Evolutionary conservation across 352 stramenopile genomes (phyloP), one percentile per base, ranked within the genome.

Genomic region (Pythium chondricola): DNA sequence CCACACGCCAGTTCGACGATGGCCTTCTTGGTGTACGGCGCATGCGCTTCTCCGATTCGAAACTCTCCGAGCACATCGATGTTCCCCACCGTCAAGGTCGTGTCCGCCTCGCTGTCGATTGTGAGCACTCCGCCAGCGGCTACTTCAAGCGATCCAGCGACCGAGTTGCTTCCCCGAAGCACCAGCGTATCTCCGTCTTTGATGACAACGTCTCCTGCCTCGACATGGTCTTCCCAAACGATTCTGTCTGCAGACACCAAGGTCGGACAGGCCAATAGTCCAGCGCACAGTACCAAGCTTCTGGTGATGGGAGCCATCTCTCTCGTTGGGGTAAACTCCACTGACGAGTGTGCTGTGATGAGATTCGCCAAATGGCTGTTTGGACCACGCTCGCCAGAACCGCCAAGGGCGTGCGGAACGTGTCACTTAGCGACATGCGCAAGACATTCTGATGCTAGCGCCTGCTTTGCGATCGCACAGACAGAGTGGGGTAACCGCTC

Each of bases 1-100:
- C 21, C 35, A 25, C 65, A 75, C 4, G 42, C 36, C 13, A 84
- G 36, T 14, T 75, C 70, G 24, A 84, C 49, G 2, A 63, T 61
- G 4, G 65, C 67, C 13, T 71, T 61, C 3, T 59, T 51, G 2
- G 56, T 17, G 43, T 76, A 82, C 32, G 69, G 67, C 6, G 30
- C 16, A 5, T 48, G 39, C 2, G 35, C 43, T 0, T 37, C 52
- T 4, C 69, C 72, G 26, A 84, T 65, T 7, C 47, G 16, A 21
- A 83, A 65, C 5, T 39, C 41, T 0, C 65, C 65, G 5, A 14
- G 36, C 26, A 75, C 52, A 25, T 75, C 62, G 29, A 75, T 48
- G 29, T 56, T 67, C 4, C 48, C 61, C 4, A 71, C 43, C 8
- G 48, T 30, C 1, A 75, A 25, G 32, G 43, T 48, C 14, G 50